Evolutionary conservation across 345 rosid genomes (phyloP).

Genomic region (Hibiscus tridactylites): DNA sequence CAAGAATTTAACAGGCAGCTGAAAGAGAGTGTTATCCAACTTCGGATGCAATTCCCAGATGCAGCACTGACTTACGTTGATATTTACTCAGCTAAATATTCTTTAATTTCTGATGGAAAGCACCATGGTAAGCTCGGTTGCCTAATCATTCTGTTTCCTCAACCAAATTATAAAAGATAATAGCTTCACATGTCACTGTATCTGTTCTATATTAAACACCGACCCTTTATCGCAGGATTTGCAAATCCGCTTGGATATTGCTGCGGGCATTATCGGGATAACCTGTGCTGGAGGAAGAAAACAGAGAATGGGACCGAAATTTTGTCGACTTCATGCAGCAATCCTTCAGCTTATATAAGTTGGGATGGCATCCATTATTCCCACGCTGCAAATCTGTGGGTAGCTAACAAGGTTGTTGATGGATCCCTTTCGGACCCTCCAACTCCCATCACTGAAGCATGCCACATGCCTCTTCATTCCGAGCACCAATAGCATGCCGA

Average conservation of each 20-base stretch:
- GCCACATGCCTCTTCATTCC: neutral
- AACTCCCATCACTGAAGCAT: conserved; percentile 16
- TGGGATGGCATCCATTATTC: conserved; percentile 34
- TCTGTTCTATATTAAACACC: neutral
- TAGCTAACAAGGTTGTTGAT: conserved; percentile 19
- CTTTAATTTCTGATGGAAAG: conserved; percentile 17
- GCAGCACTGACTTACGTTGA: conserved; percentile 32
- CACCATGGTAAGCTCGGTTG: conserved; percentile 18
- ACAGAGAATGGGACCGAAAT: conserved; percentile 17
- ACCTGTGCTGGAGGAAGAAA: conserved; percentile 6
- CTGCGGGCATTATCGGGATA: conserved; percentile 13
- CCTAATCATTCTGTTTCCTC: neutral
- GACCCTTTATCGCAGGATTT: conserved; percentile 18
- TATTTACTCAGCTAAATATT: conserved; percentile 20
- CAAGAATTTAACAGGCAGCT: conserved; percentile 24
- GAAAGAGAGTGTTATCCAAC: conserved; percentile 16
- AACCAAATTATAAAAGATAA: neutral
- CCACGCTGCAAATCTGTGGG: conserved; percentile 27
- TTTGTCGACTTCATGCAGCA: conserved; percentile 8
- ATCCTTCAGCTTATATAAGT: conserved; percentile 22
- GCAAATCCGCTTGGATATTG: conserved; percentile 13
- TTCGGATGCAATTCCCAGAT: conserved; percentile 19
- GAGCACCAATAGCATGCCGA: too few relatives aligned
- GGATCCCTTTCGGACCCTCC: conserved; percentile 29
- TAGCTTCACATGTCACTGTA: neutral